Conservation (phyloP, 2,329 filamentous ascomycete species). For the Cordyceps militaris region DNA sequence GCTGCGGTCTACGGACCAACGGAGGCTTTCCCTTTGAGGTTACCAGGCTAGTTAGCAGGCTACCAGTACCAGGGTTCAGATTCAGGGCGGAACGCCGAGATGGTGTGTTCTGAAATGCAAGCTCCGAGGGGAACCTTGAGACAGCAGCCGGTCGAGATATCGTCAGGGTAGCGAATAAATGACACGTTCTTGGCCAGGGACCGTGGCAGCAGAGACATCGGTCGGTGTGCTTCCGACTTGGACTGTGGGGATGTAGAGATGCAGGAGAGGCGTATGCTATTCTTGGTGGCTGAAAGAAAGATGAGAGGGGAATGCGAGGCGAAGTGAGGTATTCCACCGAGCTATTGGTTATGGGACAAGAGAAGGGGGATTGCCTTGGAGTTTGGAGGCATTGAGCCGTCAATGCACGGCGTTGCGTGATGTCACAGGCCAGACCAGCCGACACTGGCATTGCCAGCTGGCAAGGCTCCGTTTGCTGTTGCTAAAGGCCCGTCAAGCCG, state of each 20-base stretch:
- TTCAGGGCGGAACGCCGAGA: conserved; percentile 6
- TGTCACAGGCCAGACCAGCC: neutral
- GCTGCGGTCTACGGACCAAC: conserved; percentile 1
- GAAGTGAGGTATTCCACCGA: neutral
- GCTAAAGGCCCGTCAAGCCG: neutral
- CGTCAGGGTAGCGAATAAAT: neutral
- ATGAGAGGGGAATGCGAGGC: neutral
- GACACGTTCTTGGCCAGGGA: neutral
- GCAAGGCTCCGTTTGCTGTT: neutral
- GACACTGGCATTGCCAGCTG: conserved; percentile 4
- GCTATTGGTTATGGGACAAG: conserved; percentile 1
- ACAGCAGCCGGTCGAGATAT: neutral
- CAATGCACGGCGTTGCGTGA: neutral
- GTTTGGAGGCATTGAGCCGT: neutral
- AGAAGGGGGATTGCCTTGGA: neutral
- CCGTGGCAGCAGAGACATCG: neutral
- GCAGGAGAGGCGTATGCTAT: neutral
- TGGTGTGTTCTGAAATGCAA: neutral
- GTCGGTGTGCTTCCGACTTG: neutral
- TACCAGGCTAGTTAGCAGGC: neutral
- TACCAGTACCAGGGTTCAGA: neutral
- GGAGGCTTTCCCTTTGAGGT: conserved; percentile 3
- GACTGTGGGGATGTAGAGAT: neutral
- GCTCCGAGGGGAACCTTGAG: neutral
- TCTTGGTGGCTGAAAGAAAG: conserved; percentile 1